Conservation (phyloP, 176 grass and related monocot species). For the Urochloa ruziziensis region DNA sequence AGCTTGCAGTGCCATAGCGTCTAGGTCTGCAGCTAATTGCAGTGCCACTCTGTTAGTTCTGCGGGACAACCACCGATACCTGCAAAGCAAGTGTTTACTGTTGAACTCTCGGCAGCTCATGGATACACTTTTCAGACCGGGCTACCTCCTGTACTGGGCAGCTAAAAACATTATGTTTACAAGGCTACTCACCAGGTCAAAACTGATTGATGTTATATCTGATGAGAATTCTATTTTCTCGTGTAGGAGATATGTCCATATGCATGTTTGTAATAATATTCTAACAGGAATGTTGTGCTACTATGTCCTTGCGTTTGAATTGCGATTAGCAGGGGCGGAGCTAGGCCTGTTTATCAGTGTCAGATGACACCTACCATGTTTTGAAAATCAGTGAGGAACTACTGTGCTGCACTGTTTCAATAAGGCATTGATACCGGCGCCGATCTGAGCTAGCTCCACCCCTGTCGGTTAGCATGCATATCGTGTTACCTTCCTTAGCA, state of each 20-base stretch:
- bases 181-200: background rate
- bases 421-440: too few species aligned
- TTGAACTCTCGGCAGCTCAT: background rate
- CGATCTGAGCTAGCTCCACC: too few species aligned
- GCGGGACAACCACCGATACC: background rate
- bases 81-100: background rate
- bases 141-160: background rate
- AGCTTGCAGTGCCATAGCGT: background rate
- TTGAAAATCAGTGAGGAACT: too few species aligned
- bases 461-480: background rate
- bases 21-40: background rate
- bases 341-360: too few species aligned
- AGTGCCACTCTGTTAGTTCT: background rate
- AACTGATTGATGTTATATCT: background rate
- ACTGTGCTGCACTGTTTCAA: too few species aligned
- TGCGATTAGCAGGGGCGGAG: background rate
- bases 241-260: too few species aligned
- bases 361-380: too few species aligned
- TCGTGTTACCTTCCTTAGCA: background rate
- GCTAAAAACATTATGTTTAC: background rate
- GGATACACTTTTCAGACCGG: background rate
- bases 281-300: background rate
- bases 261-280: background rate
- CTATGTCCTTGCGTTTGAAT: background rate
- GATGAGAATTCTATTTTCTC: background rate